Base-by-base conservation (phyloP, 139 green algal species). In the Spirogloea muscicola region DNA sequence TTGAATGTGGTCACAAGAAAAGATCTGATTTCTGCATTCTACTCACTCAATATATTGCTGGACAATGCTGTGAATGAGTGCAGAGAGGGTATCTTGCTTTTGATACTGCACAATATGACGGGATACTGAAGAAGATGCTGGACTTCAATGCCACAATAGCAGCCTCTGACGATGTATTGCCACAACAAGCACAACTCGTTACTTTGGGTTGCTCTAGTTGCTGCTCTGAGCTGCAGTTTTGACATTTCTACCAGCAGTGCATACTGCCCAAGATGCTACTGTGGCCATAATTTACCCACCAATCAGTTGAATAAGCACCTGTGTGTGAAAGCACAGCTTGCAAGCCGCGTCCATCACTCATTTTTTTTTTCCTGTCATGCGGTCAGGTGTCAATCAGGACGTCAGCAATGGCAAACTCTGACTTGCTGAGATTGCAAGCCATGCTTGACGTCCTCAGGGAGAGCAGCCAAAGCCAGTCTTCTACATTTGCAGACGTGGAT, bases 41-140 rank as follows among this genome's bases (percentile, higher is more conserved):
- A n/a, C n/a, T n/a, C n/a, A n/a, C n/a, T n/a, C n/a, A n/a, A n/a
- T n/a, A n/a, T n/a, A n/a, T n/a, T n/a, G n/a, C n/a, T n/a, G n/a
- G n/a, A n/a, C n/a, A n/a, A n/a, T n/a, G n/a, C n/a, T n/a, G n/a
- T n/a, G n/a, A 31, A 31, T n/a, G n/a, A 55, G 21, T 55, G n/a
- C 59, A 80, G 72, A 77, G 39, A 18, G 72, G 72, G 25, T 78
- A 78, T n/a, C 62, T 80, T 36, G 39, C 68, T 13, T 80, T 80
- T 76, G 72, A 80, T 37, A 43, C 36, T 3, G 72, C 72, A 16
- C 72, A 77, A 42, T 80, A 58, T 25, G 72, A 80, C 16, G 42
- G 72, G 29, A 77, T 80, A 6, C n/a, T 68, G 63, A 80, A 80
- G 52, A 80, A 80, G 64, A 36, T 80, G 38, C 29, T 36, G 33